These are phyloP conservation scores for Leucocoprinus sp. DNA, from an alignment of 768 basidiomycete species.

Conservation along the genomic window DNA sequence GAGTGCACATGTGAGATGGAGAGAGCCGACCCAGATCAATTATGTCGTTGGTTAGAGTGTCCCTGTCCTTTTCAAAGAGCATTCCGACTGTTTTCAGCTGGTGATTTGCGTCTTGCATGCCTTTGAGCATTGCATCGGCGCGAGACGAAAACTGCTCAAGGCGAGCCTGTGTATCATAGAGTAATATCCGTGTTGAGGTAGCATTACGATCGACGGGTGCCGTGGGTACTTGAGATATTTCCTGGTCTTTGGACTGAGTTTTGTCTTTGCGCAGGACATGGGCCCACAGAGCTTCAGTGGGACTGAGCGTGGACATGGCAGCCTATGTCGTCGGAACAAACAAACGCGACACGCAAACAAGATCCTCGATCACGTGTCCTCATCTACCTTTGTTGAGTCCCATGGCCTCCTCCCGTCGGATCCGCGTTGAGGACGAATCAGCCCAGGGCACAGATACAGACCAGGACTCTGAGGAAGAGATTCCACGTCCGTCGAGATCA, in stretches of 20 bases:
- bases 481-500: constrained; percentile 30
- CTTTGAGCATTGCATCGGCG: constrained; percentile 42
- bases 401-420: constrained; percentile 32
- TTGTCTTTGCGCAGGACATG: constrained; percentile 44
- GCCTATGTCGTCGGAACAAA: background rate
- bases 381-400: constrained; percentile 32
- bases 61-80: constrained; percentile 53
- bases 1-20: constrained; percentile 13
- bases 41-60: constrained; percentile 46
- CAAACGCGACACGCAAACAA: constrained; percentile 15
- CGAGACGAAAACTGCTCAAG: constrained; percentile 58
- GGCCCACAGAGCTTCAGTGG: constrained; percentile 39
- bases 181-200: constrained; percentile 62
- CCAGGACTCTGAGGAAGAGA: constrained; percentile 29
- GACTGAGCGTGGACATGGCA: background rate
- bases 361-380: constrained; percentile 27
- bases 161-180: constrained; percentile 67
- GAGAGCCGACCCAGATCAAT: constrained; percentile 41
- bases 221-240: constrained; percentile 27
- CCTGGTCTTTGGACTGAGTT: constrained; percentile 17
- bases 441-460: constrained; percentile 31
- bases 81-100: constrained; percentile 47
- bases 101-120: constrained; percentile 41
- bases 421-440: constrained; percentile 26
- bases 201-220: constrained; percentile 56